Percentiles rank a stretch among this genome's conserved stretches.
Evolutionary conservation across 2,329 filamentous ascomycete species (phyloP).

Genomic region (Fusarium marasasianum): DNA sequence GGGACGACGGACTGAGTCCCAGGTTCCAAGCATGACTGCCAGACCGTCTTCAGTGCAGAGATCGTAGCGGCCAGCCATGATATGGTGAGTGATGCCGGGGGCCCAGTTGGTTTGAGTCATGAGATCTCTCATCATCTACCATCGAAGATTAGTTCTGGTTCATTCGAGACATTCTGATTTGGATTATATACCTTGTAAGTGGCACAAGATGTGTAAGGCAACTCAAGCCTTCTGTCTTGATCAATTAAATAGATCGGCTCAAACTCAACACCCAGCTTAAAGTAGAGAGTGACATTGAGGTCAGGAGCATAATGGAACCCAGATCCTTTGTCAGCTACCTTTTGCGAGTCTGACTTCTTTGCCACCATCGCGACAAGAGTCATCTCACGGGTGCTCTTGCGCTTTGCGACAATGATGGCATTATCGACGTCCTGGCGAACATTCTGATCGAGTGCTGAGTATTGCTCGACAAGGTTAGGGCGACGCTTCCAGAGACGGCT

Average conservation of each 20-base stretch:
- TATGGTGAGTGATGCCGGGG: not conserved
- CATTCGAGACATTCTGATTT: accelerated
- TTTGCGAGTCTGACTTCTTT: not conserved
- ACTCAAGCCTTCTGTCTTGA: not conserved
- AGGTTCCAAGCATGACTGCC: not conserved
- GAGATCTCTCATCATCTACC: not conserved
- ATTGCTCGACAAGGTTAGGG: not conserved
- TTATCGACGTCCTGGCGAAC: not conserved
- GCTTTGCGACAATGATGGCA: not conserved
- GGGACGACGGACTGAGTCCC: not conserved
- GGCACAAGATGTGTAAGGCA: not conserved
- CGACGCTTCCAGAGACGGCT: not conserved
- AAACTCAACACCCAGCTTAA: not conserved
- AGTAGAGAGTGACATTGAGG: not conserved
- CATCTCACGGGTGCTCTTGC: not conserved
- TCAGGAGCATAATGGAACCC: not conserved
- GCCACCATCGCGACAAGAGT: not conserved
- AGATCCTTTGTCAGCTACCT: not conserved
- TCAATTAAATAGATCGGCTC: not conserved
- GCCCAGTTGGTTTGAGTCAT: not conserved
- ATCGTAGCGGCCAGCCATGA: not conserved
- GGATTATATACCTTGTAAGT: not conserved
- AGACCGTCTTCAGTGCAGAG: not conserved
- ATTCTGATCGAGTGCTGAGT: not conserved
- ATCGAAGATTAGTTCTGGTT: not conserved